Evolutionary conservation across 768 basidiomycete genomes (phyloP), one percentile per base, ranked within the genome.

Genomic region (Auriscalpium vulgare): DNA sequence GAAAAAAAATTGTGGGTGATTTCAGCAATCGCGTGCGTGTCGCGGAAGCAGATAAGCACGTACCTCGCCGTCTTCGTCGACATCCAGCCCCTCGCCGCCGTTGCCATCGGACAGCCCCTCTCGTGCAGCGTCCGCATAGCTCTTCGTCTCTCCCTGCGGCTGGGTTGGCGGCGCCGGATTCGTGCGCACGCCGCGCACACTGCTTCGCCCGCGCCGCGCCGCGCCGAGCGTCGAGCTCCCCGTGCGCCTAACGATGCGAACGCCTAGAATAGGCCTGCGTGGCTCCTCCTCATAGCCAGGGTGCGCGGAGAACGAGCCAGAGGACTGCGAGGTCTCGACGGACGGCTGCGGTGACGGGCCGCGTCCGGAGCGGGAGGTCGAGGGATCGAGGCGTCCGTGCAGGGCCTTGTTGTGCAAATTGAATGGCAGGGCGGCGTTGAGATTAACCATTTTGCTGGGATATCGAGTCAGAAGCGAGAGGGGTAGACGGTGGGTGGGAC

Each of bases 361-460:
- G 53, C 71, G 70, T 29, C 67, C 66, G 52, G 68, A 67, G 1
- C 61, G 66, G 38, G 61, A 59, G n/a, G 62, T 57, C 3, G 69
- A 66, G 34, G 64, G 61, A 3, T 68, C 64, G 34, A 54, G 19
- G 36, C 53, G 55, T 8, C 40, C 55, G 37, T 67, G 61, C 8
- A 66, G 56, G 9, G 50, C 53, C 35, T 71, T 69, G 65, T 79
- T 78, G 57, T 78, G 78, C 8, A 85, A 72, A 63, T 82, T 80
- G 69, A 87, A 86, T 0, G 84, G 84, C 29, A 80, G 72, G 21
- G 74, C 75, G 2, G 81, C 78, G 54, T 77, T 77, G 13, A 87
- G 77, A 55, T 85, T 85, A 60, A 87, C 84, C 85, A 87, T 86
- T 76, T 80, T 84, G 36, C 84, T 87, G 66, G 11, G 29, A 37